Percentiles rank a stretch among this genome's conserved stretches.
These are phyloP conservation scores for Kickxella alabastrina DNA, from an alignment of 192 early-diverging fungal species.

Conservation along the genomic window DNA sequence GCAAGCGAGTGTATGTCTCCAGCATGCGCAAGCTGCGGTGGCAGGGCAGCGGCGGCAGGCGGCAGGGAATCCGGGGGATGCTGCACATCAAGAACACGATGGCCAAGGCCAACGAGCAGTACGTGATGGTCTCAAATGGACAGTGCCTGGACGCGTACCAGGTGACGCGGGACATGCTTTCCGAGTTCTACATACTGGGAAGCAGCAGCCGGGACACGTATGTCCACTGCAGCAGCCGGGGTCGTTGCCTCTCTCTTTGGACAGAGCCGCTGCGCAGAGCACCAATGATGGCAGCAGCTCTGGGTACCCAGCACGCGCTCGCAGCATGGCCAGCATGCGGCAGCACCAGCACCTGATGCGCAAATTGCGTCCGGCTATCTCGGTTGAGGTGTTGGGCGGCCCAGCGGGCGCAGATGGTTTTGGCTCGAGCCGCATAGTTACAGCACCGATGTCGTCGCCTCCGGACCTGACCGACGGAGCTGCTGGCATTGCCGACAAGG, in stretches of 20 bases:
- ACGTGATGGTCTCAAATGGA: conserved; percentile 25
- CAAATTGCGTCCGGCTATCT: neutral
- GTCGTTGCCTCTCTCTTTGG: too few species aligned
- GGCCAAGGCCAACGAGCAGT: conserved; percentile 39
- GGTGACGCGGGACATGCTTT: conserved; percentile 11
- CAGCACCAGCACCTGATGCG: neutral
- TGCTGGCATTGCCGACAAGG: conserved; percentile 13
- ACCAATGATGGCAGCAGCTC: neutral
- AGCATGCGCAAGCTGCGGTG: conserved; percentile 49
- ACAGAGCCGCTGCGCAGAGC: too few species aligned
- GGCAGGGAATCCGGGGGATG: conserved; percentile 29
- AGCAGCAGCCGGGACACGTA: too few species aligned
- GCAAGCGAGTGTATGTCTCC: conserved; percentile 24
- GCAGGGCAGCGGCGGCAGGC: conserved; percentile 4
- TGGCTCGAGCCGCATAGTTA: conserved; percentile 1
- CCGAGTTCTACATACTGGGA: conserved; percentile 17
- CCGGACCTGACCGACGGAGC: conserved; percentile 3
- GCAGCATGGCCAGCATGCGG: conserved; percentile 1
- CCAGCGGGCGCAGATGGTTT: neutral
- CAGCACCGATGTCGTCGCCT: conserved; percentile 16
- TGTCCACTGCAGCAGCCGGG: too few species aligned
- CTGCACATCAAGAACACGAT: conserved; percentile 41
- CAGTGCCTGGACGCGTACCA: conserved; percentile 19
- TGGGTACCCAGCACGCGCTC: conserved; percentile 1
- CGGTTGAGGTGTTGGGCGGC: neutral